phyloP scores from a whole-genome alignment of 2,329 filamentous ascomycete species.

The Magnaporthales sp. region DNA sequence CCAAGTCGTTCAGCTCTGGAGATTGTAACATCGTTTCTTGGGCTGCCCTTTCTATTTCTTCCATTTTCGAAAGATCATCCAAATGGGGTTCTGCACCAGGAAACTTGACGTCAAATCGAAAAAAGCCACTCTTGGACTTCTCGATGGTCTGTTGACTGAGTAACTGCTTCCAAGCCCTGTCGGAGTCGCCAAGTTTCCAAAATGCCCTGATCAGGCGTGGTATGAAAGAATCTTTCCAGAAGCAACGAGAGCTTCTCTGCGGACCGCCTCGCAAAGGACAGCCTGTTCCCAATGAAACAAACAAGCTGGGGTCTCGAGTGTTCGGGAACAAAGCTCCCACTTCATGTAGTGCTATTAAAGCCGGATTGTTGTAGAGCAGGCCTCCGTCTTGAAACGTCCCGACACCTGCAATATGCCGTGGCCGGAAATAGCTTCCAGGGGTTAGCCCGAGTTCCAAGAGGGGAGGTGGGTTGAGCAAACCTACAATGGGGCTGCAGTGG shows the following conservation, averaged over 20 bases:
- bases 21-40: slow-evolving; percentile 1
- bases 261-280: neutral
- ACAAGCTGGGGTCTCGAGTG: neutral
- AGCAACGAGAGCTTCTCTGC: neutral
- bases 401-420: neutral
- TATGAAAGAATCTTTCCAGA: neutral
- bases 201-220: neutral
- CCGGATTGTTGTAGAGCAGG: neutral
- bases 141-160: neutral
- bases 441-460: neutral
- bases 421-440: neutral
- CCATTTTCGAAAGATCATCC: neutral
- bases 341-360: neutral
- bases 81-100: neutral
- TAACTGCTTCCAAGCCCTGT: slow-evolving; percentile 1
- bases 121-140: neutral
- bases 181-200: neutral
- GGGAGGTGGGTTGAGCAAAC: neutral
- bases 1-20: neutral
- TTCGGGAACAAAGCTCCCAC: neutral
- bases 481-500: neutral
- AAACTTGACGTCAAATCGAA: neutral
- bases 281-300: neutral
- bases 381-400: neutral
- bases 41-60: neutral